These are phyloP conservation scores for Cyclotella cryptica DNA, from an alignment of 108 stramenopile genomes.

Conservation along the genomic window DNA sequence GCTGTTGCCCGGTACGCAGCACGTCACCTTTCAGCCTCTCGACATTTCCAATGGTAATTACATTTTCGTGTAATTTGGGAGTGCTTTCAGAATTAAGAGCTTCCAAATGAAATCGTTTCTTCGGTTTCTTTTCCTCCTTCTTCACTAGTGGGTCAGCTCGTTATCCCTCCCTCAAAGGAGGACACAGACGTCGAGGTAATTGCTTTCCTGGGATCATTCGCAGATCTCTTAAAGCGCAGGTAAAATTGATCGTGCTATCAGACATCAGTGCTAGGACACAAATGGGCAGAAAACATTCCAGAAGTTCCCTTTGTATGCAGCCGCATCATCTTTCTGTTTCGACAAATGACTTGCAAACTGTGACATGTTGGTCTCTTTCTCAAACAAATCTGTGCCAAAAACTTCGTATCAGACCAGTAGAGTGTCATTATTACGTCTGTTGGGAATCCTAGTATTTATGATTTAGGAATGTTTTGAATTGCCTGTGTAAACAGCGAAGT, in stretches of 20 bases:
- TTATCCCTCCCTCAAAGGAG: constrained; percentile 63
- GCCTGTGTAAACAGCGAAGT: too few species aligned
- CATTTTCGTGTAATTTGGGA: constrained; percentile 1
- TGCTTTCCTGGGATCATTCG: constrained; percentile 79
- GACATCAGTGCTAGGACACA: constrained; percentile 79
- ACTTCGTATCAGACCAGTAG: constrained; percentile 87
- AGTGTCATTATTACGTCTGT: constrained; percentile 70
- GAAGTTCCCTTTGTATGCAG: constrained; percentile 85
- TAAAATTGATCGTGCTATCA: constrained; percentile 72
- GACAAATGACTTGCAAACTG: constrained; percentile 86
- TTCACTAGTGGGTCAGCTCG: constrained; percentile 61
- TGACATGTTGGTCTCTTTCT: constrained; percentile 91
- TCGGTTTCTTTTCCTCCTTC: constrained; percentile 60
- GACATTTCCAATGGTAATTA: constrained; percentile 59
- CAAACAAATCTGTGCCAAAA: constrained; percentile 87
- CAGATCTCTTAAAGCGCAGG: constrained; percentile 84
- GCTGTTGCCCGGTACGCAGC: constrained; percentile 65
- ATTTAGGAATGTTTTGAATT: too few species aligned
- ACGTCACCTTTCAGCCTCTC: constrained; percentile 84
- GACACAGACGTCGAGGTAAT: constrained; percentile 82
- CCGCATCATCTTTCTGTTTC: constrained; percentile 85
- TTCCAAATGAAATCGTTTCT: constrained; percentile 37
- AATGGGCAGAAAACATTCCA: constrained; percentile 90
- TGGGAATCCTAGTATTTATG: too few species aligned
- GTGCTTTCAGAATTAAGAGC: constrained; percentile 8